These are phyloP conservation scores for Rugonectria rugulosa DNA, from an alignment of 2,329 filamentous ascomycete genomes.

Conservation along the genomic window DNA sequence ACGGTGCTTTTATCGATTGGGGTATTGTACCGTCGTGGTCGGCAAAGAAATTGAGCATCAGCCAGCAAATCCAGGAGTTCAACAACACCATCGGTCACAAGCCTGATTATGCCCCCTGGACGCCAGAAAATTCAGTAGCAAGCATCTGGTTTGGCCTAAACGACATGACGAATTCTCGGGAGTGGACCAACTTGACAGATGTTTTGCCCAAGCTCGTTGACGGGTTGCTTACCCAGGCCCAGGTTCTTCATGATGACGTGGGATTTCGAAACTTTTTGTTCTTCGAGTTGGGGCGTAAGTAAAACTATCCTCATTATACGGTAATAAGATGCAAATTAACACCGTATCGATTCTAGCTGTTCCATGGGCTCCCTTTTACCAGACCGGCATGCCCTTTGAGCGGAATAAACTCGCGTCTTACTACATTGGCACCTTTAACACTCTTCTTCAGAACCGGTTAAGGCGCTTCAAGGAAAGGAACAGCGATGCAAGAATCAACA, in stretches of 20 bases:
- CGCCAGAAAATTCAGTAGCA: neutral
- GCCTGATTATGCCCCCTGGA: conserved; percentile 45
- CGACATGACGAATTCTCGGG: neutral
- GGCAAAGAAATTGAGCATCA: neutral
- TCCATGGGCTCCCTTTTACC: neutral
- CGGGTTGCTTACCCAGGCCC: neutral
- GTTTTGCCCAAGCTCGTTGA: neutral
- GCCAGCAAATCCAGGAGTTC: neutral
- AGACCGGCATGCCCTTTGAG: neutral
- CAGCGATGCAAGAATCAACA: neutral
- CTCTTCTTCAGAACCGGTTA: neutral
- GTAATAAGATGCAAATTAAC: no score
- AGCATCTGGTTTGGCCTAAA: neutral
- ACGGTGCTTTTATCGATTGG: neutral
- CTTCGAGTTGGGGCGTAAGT: neutral
- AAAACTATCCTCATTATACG: neutral
- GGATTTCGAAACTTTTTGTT: neutral
- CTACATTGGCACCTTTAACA: neutral
- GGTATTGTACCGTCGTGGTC: neutral
- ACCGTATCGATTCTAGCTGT: neutral
- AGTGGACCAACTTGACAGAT: neutral
- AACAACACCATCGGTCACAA: conserved; percentile 36
- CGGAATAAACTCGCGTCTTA: neutral
- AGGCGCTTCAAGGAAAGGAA: neutral
- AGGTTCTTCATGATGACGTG: neutral